Evolutionary conservation across 2,329 filamentous ascomycete genomes (phyloP).

Genomic region (Diplodia scrobiculata): DNA sequence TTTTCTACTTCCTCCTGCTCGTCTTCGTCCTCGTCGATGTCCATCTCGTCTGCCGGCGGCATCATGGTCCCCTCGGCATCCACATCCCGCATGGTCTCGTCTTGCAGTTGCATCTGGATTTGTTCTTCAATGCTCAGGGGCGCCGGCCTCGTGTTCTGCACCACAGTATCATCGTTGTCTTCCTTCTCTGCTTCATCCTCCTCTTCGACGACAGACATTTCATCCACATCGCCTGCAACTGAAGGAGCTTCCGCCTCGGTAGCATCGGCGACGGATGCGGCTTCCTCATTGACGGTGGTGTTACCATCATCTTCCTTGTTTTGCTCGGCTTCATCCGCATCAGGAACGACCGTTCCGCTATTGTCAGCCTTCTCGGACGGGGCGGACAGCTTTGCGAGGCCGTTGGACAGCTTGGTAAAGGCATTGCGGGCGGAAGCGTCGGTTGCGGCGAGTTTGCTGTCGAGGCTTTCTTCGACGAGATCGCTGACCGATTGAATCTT

Average conservation of each 20-base stretch:
- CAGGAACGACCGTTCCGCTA: conserved; percentile 1
- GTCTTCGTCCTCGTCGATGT: conserved; percentile 32
- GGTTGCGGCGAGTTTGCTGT: conserved; percentile 52
- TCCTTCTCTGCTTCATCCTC: conserved; percentile 32
- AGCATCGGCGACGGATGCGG: conserved; percentile 26
- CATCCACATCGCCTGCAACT: background rate
- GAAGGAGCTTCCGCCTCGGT: background rate
- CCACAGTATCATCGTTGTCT: conserved; percentile 31
- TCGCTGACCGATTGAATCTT: conserved; percentile 47
- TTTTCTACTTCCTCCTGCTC: conserved; percentile 34
- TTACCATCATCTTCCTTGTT: conserved; percentile 30
- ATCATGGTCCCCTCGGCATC: conserved; percentile 43
- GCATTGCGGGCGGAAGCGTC: conserved; percentile 57
- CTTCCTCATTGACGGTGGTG: conserved; percentile 30
- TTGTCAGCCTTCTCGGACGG: conserved; percentile 31
- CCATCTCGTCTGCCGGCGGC: conserved; percentile 19
- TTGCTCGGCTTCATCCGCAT: conserved; percentile 29
- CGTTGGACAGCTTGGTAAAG: conserved; percentile 57
- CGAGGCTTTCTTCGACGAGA: conserved; percentile 52
- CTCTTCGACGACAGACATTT: conserved; percentile 8
- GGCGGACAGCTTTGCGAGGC: conserved; percentile 56
- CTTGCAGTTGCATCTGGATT: conserved; percentile 27
- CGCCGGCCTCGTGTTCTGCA: background rate
- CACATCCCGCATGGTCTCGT: conserved; percentile 31
- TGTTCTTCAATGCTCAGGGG: conserved; percentile 27